Evolutionary conservation across 805 yeast species (phyloP).

Genomic region (Pichia ethanolica): DNA sequence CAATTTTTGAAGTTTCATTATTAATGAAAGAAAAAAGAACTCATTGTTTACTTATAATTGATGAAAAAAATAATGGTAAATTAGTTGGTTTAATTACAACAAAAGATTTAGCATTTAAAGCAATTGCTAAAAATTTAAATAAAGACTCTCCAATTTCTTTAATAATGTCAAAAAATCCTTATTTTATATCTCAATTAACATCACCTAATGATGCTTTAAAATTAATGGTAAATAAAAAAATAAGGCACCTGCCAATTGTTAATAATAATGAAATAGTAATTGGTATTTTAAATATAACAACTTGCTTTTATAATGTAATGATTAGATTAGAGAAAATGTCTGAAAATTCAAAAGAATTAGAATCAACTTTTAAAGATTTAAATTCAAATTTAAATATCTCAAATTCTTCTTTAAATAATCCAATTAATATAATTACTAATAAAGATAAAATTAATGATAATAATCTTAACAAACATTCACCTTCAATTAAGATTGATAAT

Average conservation of each 20-base stretch:
- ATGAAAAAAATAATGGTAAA: slow-evolving; percentile 16
- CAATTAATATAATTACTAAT: too few relatives aligned
- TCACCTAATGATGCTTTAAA: slow-evolving; percentile 36
- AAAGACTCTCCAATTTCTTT: slow-evolving; percentile 24
- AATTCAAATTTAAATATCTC: slow-evolving; percentile 1
- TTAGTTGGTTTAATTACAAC: slow-evolving; percentile 38
- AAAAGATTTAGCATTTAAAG: slow-evolving; percentile 39
- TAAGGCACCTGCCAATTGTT: slow-evolving; percentile 37
- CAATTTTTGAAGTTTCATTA: slow-evolving; percentile 28
- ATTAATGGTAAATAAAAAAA: slow-evolving; percentile 34
- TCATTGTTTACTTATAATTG: slow-evolving; percentile 36
- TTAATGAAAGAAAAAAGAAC: slow-evolving; percentile 32
- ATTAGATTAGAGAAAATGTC: slow-evolving; percentile 34
- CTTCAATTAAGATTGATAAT: slow-evolving; percentile 1
- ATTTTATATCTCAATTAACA: slow-evolving; percentile 29
- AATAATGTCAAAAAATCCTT: slow-evolving; percentile 36
- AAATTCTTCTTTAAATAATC: background rate
- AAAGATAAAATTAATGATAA: too few relatives aligned
- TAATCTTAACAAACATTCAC: background rate
- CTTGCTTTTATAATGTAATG: slow-evolving; percentile 42
- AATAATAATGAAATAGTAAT: slow-evolving; percentile 30
- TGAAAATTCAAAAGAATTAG: slow-evolving; percentile 29
- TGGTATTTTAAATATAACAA: slow-evolving; percentile 40
- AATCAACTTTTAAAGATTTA: slow-evolving; percentile 25
- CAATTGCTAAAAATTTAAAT: slow-evolving; percentile 26